Evolutionary conservation across 257 asterid species (phyloP), one percentile per base, ranked within the genome.

Genomic region (Lycium barbarum): DNA sequence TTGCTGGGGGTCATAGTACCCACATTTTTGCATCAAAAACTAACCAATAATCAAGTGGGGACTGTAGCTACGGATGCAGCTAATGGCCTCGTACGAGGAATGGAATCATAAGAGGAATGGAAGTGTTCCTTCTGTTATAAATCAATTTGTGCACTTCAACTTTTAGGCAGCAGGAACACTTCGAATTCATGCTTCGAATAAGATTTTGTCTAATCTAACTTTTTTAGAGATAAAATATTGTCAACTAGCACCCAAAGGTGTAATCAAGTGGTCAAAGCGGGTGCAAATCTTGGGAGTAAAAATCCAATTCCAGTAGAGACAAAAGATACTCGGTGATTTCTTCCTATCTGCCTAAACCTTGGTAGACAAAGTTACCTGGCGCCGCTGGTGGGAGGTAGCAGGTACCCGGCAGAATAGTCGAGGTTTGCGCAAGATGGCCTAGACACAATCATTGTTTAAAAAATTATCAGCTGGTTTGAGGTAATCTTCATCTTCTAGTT

Each of bases 91-190:
- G 5, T 10, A 72, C 45, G 18, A 72, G n/a, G 58, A 45, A 72
- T 45, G 35, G 10, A 43, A 47, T 26, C 43, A 10, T 10, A 72
- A 72, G 18, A 72, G n/a, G 58, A 45, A 72, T 45, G 35, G 10
- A 43, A 47, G 17, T n/a, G n/a, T n/a, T 45, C 18, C 79, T 35
- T 45, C 36, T 1, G 2, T n/a, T 72, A 49, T 20, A 40, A 18
- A 5, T 43, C 79, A 71, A 71, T 71, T 40, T 0, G 14, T 18
- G 12, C 36, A 70, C 8, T 70, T 36, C 3, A 13, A 43, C 33
- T 17, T 70, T 70, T 38, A 70, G 51, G 78, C 78, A 68, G 8
- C 8, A 38, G 54, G 78, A 70, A 13, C 4, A 71, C 79, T 71
- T 17, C 3, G 17, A 9, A 5, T 5, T 18, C 17, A 40, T 71